A percentile compares a stretch with the other conserved stretches of the same genome.
Evolutionary conservation across 345 rosid genomes (phyloP).

Genomic region (Psidium friedrichsthalianum): DNA sequence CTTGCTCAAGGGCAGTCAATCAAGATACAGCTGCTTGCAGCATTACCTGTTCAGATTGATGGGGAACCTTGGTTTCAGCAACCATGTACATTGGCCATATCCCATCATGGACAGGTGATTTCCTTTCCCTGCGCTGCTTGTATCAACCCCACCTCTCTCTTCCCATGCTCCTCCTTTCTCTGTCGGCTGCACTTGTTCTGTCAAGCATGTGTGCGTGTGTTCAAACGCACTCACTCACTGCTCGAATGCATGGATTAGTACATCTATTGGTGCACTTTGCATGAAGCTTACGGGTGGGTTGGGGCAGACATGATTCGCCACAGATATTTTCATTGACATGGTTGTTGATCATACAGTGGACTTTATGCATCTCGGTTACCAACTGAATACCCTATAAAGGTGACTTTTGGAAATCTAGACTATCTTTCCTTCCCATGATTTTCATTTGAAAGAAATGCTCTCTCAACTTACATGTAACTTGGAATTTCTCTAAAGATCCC

Average conservation of each 20-base stretch:
- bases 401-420: not conserved
- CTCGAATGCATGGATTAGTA: not conserved
- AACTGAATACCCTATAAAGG: not conserved
- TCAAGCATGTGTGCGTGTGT: not conserved
- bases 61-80: slow-evolving; percentile 92
- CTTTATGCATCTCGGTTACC: not conserved
- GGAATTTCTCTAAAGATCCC: not conserved
- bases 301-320: not conserved
- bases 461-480: not conserved
- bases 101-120: slow-evolving; percentile 85
- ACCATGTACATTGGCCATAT: slow-evolving; percentile 59
- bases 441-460: not conserved
- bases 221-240: not conserved
- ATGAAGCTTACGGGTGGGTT: not conserved
- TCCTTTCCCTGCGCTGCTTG: slow-evolving; percentile 3
- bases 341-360: not conserved
- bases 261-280: not conserved
- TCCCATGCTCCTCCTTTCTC: not conserved
- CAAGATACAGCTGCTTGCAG: slow-evolving; percentile 72
- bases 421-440: not conserved
- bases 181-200: not conserved
- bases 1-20: slow-evolving; percentile 83
- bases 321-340: not conserved
- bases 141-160: not conserved
- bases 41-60: slow-evolving; percentile 85